phyloP scores from a whole-genome alignment of 345 rosid genomes.

The Cardamine resedifolia region DNA sequence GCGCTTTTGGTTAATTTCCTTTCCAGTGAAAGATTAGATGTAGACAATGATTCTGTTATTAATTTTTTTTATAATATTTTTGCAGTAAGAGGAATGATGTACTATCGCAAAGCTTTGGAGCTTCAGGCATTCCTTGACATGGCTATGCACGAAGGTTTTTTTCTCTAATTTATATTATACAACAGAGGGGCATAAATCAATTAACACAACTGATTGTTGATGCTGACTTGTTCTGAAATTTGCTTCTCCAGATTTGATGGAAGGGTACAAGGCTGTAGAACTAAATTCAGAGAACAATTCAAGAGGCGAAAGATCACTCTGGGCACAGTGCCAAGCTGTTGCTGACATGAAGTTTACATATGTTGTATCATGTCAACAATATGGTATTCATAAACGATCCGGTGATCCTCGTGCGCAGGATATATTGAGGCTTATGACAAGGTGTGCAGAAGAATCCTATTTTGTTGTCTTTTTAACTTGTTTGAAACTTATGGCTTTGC shows the following conservation, averaged over 20 bases:
- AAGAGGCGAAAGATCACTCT: constrained; percentile 75
- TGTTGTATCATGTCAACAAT: constrained; percentile 96
- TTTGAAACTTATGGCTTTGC: constrained; percentile 14
- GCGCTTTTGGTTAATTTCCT: constrained; percentile 11
- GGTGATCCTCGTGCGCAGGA: constrained; percentile 83
- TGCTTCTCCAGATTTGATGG: constrained; percentile 79
- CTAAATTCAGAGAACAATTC: constrained; percentile 62
- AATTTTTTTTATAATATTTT: constrained; percentile 10
- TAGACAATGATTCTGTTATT: constrained; percentile 10
- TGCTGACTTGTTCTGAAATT: constrained; percentile 29
- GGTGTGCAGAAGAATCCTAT: constrained; percentile 44
- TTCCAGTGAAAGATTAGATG: constrained; percentile 15
- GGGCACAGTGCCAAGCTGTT: constrained; percentile 94
- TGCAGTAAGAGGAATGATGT: constrained; percentile 99
- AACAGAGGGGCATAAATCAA: background rate
- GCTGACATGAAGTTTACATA: constrained; percentile 97
- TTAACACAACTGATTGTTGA: constrained; percentile 5
- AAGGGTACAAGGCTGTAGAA: constrained; percentile 93
- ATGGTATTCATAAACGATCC: constrained; percentile 90
- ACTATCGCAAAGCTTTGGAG: constrained; percentile 94
- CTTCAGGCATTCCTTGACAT: constrained; percentile 99
- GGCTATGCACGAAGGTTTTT: constrained; percentile 91
- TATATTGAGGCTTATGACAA: constrained; percentile 86
- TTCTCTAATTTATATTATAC: background rate
- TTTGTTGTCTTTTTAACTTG: constrained; percentile 3